Evolutionary conservation across 1,139 yeast species (phyloP).

Genomic region (Hyphopichia wangnamkhiaoensis): DNA sequence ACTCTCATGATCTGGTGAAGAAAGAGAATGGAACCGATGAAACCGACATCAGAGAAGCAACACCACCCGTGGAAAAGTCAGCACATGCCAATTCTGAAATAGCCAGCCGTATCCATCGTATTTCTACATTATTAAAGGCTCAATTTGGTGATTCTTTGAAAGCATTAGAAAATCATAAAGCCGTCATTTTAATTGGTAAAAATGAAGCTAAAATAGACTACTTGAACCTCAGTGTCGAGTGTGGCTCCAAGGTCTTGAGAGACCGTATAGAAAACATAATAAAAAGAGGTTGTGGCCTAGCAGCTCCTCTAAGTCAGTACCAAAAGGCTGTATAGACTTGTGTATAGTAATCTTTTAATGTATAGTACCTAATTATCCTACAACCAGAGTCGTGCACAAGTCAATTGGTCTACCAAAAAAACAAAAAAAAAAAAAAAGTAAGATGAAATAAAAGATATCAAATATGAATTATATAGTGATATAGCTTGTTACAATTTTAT

Average conservation of each 20-base stretch:
- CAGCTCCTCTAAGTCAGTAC: conserved; percentile 67
- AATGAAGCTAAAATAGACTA: conserved; percentile 72
- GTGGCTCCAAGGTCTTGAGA: conserved; percentile 73
- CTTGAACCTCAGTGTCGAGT: conserved; percentile 64
- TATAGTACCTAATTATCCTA: background rate
- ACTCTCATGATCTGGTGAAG: conserved; percentile 30
- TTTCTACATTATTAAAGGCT: conserved; percentile 65
- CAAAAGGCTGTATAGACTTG: conserved; percentile 16
- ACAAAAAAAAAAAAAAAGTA: background rate
- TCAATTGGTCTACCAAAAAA: background rate
- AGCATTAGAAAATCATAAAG: conserved; percentile 40
- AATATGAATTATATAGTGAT: too few relatives aligned
- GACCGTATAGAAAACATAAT: conserved; percentile 84
- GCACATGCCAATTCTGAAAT: conserved; percentile 41
- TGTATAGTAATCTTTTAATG: conserved; percentile 1
- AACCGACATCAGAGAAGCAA: conserved; percentile 13
- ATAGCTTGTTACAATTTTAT: background rate
- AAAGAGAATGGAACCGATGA: conserved; percentile 10
- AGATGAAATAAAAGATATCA: background rate
- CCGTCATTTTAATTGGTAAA: conserved; percentile 68
- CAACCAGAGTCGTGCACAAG: too few relatives aligned
- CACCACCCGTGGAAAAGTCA: conserved; percentile 18
- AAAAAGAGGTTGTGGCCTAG: conserved; percentile 73
- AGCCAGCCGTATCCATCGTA: conserved; percentile 59
- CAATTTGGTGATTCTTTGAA: conserved; percentile 84